A percentile compares a stretch with the other conserved stretches of the same genome.
Conservation (phyloP, 192 early-diverging fungal species). For the Mortierella hygrophila region DNA sequence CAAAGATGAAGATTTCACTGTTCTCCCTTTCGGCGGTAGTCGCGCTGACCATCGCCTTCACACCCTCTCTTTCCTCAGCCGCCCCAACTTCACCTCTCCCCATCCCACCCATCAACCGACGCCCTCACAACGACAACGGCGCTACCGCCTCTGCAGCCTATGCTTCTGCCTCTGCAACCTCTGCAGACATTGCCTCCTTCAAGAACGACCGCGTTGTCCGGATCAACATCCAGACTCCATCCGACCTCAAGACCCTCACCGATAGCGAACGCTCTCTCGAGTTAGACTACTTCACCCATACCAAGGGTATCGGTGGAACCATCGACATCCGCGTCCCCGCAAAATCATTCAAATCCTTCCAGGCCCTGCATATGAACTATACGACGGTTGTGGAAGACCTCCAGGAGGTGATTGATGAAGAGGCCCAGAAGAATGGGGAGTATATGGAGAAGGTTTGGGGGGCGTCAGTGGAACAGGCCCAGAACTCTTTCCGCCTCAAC, state of each 20-base stretch:
- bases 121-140: background rate
- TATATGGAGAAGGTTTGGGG: constrained; percentile 22
- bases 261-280: constrained; percentile 20
- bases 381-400: constrained; percentile 58
- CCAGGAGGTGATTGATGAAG: constrained; percentile 60
- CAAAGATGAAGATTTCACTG: constrained; percentile 33
- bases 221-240: constrained; percentile 41
- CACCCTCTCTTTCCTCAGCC: constrained; percentile 1
- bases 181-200: constrained; percentile 18
- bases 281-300: constrained; percentile 47
- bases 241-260: constrained; percentile 34
- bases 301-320: constrained; percentile 42
- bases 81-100: background rate
- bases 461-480: constrained; percentile 4
- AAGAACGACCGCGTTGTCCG: constrained; percentile 57
- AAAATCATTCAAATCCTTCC: constrained; percentile 33
- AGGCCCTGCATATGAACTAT: constrained; percentile 44
- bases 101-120: background rate
- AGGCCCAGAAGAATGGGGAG: constrained; percentile 33
- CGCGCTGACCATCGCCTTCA: constrained; percentile 26
- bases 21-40: constrained; percentile 42
- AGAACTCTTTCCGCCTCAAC: constrained; percentile 1
- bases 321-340: constrained; percentile 55
- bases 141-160: background rate
- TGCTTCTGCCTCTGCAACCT: background rate